Conservation (phyloP, 352 stramenopile species). For the Poterioochromonas sp. region DNA sequence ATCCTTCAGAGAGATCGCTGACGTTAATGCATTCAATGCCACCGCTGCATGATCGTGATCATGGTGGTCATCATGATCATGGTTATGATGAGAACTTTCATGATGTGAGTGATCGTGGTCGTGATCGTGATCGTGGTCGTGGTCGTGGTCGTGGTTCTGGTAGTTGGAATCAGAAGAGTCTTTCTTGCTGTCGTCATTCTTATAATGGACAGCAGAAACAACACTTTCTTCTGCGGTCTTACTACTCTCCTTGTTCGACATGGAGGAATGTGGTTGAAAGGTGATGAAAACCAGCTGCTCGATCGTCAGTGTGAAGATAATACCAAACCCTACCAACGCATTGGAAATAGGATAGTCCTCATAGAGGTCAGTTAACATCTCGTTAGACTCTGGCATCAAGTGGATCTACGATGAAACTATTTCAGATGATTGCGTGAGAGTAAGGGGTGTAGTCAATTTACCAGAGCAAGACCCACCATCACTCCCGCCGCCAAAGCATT, state of each 20-base stretch:
- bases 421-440: background rate
- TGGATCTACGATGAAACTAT: background rate
- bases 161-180: background rate
- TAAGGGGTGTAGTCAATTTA: background rate
- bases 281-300: background rate
- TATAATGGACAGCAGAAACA: background rate
- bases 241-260: background rate
- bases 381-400: background rate
- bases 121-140: background rate
- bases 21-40: background rate
- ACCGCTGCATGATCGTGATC: background rate
- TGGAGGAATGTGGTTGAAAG: background rate
- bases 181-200: background rate
- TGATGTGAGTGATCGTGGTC: background rate
- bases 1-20: background rate
- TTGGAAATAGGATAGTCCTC: background rate
- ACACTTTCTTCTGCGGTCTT: background rate
- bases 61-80: background rate
- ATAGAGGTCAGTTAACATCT: background rate
- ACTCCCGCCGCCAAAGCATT: background rate
- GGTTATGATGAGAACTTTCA: too few species aligned
- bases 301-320: background rate
- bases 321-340: background rate
- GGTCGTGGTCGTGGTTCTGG: background rate
- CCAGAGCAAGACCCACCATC: background rate